These are phyloP conservation scores for Neurospora hispaniola DNA, from an alignment of 495 filamentous ascomycete species.

Conservation along the genomic window DNA sequence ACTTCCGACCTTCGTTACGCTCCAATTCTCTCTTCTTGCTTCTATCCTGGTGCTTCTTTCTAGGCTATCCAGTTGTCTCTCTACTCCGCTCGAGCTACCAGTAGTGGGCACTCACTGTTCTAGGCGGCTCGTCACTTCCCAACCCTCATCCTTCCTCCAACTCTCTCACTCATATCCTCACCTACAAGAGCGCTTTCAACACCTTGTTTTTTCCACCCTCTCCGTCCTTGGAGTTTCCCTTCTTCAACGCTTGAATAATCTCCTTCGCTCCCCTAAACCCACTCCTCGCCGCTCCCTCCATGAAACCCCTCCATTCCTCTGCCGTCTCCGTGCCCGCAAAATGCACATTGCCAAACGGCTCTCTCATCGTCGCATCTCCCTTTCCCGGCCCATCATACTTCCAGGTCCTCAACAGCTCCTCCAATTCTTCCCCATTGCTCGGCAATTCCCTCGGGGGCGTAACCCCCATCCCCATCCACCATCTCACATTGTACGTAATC, in stretches of 20 bases:
- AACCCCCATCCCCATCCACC: not conserved
- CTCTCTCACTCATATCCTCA: not conserved
- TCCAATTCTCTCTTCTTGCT: not conserved
- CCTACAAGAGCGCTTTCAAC: not conserved
- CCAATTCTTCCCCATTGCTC: not conserved
- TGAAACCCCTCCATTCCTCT: constrained; percentile 36
- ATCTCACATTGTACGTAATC: too few species aligned
- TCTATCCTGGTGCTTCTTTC: not conserved
- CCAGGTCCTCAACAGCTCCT: not conserved
- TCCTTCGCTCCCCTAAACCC: constrained; percentile 31
- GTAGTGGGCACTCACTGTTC: too few species aligned
- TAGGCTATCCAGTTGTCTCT: not conserved
- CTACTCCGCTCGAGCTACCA: not conserved
- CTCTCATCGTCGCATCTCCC: constrained; percentile 13
- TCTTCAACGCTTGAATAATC: constrained; percentile 12
- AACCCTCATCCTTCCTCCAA: not conserved
- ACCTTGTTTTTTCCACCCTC: not conserved
- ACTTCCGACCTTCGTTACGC: not conserved
- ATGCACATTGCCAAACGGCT: constrained; percentile 28
- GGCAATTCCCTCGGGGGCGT: constrained; percentile 3
- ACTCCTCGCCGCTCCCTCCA: constrained; percentile 37
- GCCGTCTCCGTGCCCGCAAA: constrained; percentile 40
- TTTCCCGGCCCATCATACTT: constrained; percentile 1
- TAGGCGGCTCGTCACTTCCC: too few species aligned
- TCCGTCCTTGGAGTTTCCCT: not conserved